Percentiles rank a stretch among this genome's conserved stretches.
Conservation (phyloP, 345 rosid species). For the Citrus australasica region DNA sequence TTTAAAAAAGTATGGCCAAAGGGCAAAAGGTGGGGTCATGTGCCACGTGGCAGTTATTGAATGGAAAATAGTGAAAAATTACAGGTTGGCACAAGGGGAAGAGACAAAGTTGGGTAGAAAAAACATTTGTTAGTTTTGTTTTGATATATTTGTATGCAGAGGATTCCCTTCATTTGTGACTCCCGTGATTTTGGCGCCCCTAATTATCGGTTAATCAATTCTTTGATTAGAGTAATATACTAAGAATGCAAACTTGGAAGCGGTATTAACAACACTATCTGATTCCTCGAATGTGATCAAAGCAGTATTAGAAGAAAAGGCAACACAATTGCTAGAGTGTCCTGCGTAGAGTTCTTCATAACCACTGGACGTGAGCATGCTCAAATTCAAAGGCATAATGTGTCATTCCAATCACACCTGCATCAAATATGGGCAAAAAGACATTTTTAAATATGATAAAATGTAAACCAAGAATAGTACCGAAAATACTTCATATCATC, state of each 20-base stretch:
- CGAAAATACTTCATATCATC: not conserved
- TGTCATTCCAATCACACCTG: not conserved
- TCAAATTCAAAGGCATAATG: not conserved
- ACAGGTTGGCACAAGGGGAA: constrained; percentile 39
- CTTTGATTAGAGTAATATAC: no score
- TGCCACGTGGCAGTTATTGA: constrained; percentile 24
- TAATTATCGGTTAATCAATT: constrained; percentile 8
- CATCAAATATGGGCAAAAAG: not conserved
- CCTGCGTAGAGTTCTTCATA: not conserved
- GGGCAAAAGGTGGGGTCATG: constrained; percentile 19
- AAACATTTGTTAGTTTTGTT: constrained; percentile 14
- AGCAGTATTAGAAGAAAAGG: not conserved
- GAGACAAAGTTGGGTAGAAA: constrained; percentile 27
- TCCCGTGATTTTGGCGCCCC: constrained; percentile 26
- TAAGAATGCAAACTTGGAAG: not conserved
- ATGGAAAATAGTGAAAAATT: constrained; percentile 22
- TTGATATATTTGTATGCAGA: constrained; percentile 20
- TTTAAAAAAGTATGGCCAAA: constrained; percentile 19
- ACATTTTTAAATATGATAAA: not conserved
- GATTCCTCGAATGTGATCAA: not conserved
- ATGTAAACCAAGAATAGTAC: not conserved
- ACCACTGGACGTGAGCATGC: not conserved
- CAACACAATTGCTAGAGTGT: not conserved
- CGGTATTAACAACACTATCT: not conserved
- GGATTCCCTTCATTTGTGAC: constrained; percentile 9